Evolutionary conservation across 192 early-diverging fungal species (phyloP).

Genomic region (Spizellomyces punctatus): DNA sequence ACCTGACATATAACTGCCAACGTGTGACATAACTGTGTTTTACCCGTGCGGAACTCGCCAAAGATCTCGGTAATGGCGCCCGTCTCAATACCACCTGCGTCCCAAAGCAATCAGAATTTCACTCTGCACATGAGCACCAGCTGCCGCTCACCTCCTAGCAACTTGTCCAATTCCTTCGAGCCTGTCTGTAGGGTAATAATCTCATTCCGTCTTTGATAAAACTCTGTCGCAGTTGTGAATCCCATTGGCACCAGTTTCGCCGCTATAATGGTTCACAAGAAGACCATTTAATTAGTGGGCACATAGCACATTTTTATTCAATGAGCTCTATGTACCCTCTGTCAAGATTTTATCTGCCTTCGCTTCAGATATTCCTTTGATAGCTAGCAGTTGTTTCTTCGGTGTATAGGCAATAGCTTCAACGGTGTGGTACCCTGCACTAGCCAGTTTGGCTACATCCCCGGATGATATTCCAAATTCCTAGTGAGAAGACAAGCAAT

Average conservation of each 20-base stretch:
- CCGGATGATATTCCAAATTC: constrained; percentile 42
- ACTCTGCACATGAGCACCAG: constrained; percentile 5
- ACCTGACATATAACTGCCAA: constrained; percentile 95
- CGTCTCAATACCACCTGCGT: constrained; percentile 86
- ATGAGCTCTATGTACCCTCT: constrained; percentile 47
- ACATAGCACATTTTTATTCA: not conserved
- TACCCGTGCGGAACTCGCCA: constrained; percentile 98
- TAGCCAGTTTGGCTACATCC: constrained; percentile 68
- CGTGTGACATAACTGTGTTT: constrained; percentile 95
- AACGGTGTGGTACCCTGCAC: constrained; percentile 88
- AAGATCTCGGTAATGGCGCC: constrained; percentile 97
- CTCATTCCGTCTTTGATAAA: constrained; percentile 79
- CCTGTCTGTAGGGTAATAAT: constrained; percentile 87
- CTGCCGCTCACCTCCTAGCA: constrained; percentile 74
- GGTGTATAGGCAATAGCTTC: constrained; percentile 93
- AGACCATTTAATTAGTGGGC: constrained; percentile 9
- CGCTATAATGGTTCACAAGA: constrained; percentile 48
- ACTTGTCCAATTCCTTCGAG: constrained; percentile 86
- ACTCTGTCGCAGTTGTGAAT: constrained; percentile 92
- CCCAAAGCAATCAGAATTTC: not conserved
- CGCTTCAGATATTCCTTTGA: constrained; percentile 94
- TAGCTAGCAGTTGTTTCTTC: constrained; percentile 77
- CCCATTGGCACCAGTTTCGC: constrained; percentile 91
- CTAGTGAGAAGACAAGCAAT: constrained; percentile 13
- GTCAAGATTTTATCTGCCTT: constrained; percentile 93